A percentile compares a stretch with the other conserved stretches of the same genome.
Evolutionary conservation across 1,284 basidiomycete species (phyloP).

Genomic region (Mycosarcoma mackinlayi): DNA sequence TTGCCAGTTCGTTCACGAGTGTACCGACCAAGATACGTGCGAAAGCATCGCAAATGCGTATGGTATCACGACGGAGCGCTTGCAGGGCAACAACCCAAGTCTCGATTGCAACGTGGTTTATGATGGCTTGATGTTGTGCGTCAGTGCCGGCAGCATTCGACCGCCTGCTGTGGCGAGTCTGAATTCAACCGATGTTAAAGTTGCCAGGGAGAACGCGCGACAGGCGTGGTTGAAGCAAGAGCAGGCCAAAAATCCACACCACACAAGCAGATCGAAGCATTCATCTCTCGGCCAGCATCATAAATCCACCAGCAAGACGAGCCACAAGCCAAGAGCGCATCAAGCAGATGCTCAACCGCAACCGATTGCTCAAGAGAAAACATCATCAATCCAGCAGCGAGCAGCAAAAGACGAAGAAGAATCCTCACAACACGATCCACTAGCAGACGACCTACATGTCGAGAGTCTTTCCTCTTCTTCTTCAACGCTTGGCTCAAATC

Average conservation of each 20-base stretch:
- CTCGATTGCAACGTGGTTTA: conserved; percentile 57
- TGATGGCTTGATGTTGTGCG: conserved; percentile 58
- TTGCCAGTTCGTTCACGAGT: conserved; percentile 61
- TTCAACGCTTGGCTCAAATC: conserved; percentile 12
- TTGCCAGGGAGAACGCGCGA: conserved; percentile 30
- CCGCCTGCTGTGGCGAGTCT: conserved; percentile 49
- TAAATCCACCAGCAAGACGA: conserved; percentile 8
- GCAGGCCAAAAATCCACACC: background rate
- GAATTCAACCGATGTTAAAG: conserved; percentile 39
- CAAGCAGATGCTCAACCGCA: background rate
- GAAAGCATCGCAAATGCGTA: conserved; percentile 51
- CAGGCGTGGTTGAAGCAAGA: conserved; percentile 22
- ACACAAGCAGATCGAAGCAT: conserved; percentile 2
- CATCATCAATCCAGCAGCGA: conserved; percentile 1
- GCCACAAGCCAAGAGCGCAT: background rate
- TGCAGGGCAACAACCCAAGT: conserved; percentile 59
- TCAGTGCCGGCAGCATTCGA: conserved; percentile 50
- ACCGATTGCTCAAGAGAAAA: background rate
- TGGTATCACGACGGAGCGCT: conserved; percentile 37
- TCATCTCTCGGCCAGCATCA: background rate
- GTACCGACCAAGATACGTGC: conserved; percentile 48
- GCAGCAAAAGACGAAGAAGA: background rate
- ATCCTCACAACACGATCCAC: background rate
- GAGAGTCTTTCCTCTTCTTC: conserved; percentile 3
- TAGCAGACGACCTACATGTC: conserved; percentile 10